Evolutionary conservation across 1,284 basidiomycete genomes (phyloP).

Genomic region (Ganoderma lucidum): DNA sequence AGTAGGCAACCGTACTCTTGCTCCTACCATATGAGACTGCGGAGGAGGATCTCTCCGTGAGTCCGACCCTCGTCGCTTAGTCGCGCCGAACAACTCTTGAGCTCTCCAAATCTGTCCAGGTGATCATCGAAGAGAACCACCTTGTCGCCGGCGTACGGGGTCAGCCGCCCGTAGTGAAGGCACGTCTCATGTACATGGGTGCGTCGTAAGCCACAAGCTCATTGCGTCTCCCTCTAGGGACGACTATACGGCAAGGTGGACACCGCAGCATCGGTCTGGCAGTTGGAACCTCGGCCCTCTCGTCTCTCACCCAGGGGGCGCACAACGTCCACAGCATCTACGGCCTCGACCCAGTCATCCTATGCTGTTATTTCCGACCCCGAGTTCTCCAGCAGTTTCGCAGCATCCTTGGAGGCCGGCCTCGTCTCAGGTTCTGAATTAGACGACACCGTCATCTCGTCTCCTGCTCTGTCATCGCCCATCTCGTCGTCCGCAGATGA

Average conservation of each 20-base stretch:
- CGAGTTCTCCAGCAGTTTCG: slow-evolving; percentile 82
- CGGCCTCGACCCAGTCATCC: slow-evolving; percentile 77
- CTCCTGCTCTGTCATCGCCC: slow-evolving; percentile 68
- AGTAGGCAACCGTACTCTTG: slow-evolving; percentile 78
- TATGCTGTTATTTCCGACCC: slow-evolving; percentile 81
- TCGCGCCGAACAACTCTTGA: slow-evolving; percentile 10
- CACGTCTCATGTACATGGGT: not conserved
- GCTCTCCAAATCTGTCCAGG: slow-evolving; percentile 49
- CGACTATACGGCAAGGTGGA: slow-evolving; percentile 74
- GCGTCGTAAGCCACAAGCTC: slow-evolving; percentile 38
- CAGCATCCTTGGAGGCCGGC: slow-evolving; percentile 76
- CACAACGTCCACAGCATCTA: slow-evolving; percentile 76
- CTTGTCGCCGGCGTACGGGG: slow-evolving; percentile 76
- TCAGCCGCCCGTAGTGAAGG: slow-evolving; percentile 75
- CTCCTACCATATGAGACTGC: slow-evolving; percentile 74
- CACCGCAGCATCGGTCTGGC: slow-evolving; percentile 71
- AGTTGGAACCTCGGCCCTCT: slow-evolving; percentile 71
- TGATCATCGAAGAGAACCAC: slow-evolving; percentile 72
- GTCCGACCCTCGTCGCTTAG: slow-evolving; percentile 37
- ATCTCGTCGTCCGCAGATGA: slow-evolving; percentile 64
- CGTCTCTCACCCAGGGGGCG: slow-evolving; percentile 65
- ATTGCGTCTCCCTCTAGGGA: slow-evolving; percentile 53
- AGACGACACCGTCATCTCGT: slow-evolving; percentile 62
- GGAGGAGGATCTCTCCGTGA: slow-evolving; percentile 73
- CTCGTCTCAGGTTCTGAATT: slow-evolving; percentile 64